Base-by-base conservation (phyloP, 1,284 basidiomycete genomes). In the Ustilago sp. region DNA sequence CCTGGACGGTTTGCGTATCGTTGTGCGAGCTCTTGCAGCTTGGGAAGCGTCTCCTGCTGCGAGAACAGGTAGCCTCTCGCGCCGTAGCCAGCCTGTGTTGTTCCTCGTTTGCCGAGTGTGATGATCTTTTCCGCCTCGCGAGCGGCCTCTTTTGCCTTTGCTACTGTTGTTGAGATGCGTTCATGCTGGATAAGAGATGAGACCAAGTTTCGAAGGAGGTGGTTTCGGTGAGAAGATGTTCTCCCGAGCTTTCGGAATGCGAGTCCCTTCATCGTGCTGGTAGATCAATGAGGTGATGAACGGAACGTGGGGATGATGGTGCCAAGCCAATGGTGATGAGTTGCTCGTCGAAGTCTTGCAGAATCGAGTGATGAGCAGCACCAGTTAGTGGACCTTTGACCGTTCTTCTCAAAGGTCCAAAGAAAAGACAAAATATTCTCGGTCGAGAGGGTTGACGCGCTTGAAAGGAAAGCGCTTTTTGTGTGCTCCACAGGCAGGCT, bases 101-200 rank as follows among this genome's bases (percentile, higher is more conserved):
- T 80, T 28, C 75, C 76, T 5, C 75, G 51, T 67, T 86, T 86
- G 38, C 80, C 82, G 12, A 84, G 76, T 13, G 84, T 86, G 69
- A 86, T 64, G 74, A 94, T 94, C 91, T 97, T 97, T 86, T 99
- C 97, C 47, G 95, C 95, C 62, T 97, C 88, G 76, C 94, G 90
- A 11, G 94, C 93, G 4, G 95, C 89, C 85, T 98, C 95, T 86
- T 93, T 92, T 2, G 97, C 97, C 87, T 99, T 99, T 28, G 97
- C 93, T 34, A 98, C 88, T 0, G 97, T 99, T 6, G 97, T 99
- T 86, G 93, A 93, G 86, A 99, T 96, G 84, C 94, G 92, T 86
- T 98, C 94, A 88, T 99, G 95, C 85, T 98, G 91, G 70, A 99
- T 90, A 54, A 99, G 90, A 15, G 95, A 95, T 19, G 94, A 93